Evolutionary conservation across 2,329 filamentous ascomycete species (phyloP).

Genomic region (Colletotrichum camelliae): DNA sequence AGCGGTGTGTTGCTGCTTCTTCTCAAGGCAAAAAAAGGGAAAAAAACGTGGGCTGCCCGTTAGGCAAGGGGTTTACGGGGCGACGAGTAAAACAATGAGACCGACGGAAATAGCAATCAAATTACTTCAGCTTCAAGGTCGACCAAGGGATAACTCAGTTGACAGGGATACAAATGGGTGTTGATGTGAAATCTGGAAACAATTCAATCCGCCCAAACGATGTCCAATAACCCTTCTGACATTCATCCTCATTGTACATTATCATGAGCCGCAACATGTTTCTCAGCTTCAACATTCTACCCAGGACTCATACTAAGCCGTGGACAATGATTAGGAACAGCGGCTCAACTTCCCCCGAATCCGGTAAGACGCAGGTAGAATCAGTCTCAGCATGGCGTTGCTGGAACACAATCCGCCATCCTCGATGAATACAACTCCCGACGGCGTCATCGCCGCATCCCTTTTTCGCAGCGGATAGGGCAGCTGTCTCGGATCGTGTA

Average conservation of each 20-base stretch:
- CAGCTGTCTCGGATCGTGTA: background rate
- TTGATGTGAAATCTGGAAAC: background rate
- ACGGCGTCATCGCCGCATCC: background rate
- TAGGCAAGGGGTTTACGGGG: background rate
- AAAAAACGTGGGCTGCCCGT: background rate
- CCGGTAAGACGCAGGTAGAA: background rate
- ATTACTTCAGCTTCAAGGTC: background rate
- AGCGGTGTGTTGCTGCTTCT: conserved; percentile 4
- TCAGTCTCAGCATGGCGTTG: background rate
- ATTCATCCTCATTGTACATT: background rate
- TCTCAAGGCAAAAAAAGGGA: background rate
- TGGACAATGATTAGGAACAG: background rate
- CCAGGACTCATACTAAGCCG: background rate
- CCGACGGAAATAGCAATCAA: background rate
- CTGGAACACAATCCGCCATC: background rate
- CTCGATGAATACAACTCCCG: background rate
- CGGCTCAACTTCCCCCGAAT: background rate
- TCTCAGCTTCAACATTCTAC: background rate
- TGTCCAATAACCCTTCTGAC: background rate
- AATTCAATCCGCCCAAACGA: background rate
- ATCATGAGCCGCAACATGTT: background rate
- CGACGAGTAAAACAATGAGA: background rate
- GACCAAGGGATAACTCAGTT: background rate
- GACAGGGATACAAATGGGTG: background rate
- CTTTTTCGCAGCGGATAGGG: background rate